phyloP scores from a whole-genome alignment of 140 eudicot genomes.

The Oenanthe javanica region DNA sequence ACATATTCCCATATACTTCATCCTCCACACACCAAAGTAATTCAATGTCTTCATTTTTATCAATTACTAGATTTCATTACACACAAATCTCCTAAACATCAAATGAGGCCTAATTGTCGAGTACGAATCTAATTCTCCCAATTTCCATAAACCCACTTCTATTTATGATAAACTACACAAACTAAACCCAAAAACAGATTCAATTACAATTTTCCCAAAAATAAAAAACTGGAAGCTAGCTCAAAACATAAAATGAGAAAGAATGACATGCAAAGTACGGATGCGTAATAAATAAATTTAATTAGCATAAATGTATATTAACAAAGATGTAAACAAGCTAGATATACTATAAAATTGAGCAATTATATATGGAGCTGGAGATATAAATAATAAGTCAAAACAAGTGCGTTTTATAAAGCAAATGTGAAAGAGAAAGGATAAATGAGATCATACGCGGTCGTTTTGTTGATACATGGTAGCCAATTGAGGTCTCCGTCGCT shows the following conservation, averaged over 20 bases:
- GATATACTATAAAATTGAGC: not conserved
- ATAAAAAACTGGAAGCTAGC: not conserved
- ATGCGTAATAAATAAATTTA: not conserved
- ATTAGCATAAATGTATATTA: not conserved
- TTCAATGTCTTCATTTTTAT: not conserved
- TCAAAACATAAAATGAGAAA: not conserved
- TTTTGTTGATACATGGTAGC: not conserved
- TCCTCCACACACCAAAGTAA: not conserved
- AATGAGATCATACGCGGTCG: not conserved
- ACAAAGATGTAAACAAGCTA: not conserved
- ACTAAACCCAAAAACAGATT: not conserved
- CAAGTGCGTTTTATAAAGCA: not conserved
- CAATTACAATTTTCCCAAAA: not conserved
- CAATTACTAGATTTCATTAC: not conserved
- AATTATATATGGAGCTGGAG: not conserved
- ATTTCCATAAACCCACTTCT: not conserved
- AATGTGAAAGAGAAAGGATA: not conserved
- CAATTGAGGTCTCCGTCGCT: not conserved
- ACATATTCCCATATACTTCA: not conserved
- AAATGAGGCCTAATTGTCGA: not conserved
- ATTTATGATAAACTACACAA: not conserved
- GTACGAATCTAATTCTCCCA: not conserved
- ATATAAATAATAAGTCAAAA: not conserved
- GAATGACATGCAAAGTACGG: not conserved
- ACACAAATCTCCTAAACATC: not conserved